These are phyloP conservation scores for Entomortierella beljakovae DNA, from an alignment of 192 early-diverging fungal species.

Conservation along the genomic window DNA sequence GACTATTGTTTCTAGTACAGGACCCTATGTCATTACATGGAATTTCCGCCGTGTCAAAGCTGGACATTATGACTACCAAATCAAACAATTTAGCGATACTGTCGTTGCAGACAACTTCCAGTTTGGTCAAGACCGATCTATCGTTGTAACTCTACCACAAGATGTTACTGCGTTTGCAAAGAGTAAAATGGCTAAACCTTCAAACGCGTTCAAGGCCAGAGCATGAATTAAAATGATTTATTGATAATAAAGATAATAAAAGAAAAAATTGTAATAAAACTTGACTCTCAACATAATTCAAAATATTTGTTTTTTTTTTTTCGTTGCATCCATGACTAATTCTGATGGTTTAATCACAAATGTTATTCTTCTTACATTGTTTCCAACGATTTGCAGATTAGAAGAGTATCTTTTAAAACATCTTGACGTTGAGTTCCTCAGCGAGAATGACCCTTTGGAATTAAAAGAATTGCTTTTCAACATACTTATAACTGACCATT, in stretches of 20 bases:
- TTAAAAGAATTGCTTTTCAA: slow-evolving; percentile 18
- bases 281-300: too few species aligned
- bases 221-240: background rate
- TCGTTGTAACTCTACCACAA: slow-evolving; percentile 79
- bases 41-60: slow-evolving; percentile 85
- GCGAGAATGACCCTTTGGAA: slow-evolving; percentile 4
- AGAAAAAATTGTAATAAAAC: background rate
- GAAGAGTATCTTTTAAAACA: slow-evolving; percentile 12
- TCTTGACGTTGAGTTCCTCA: slow-evolving; percentile 3
- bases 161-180: slow-evolving; percentile 45
- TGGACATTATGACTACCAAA: slow-evolving; percentile 86
- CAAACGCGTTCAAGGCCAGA: slow-evolving; percentile 23
- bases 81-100: slow-evolving; percentile 85
- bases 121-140: slow-evolving; percentile 83
- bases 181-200: slow-evolving; percentile 21
- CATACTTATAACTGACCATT: slow-evolving; percentile 24
- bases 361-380: slow-evolving; percentile 31
- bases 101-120: slow-evolving; percentile 95
- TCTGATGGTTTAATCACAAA: slow-evolving; percentile 19
- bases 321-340: slow-evolving; percentile 7
- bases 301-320: too few species aligned
- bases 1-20: slow-evolving; percentile 90
- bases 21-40: slow-evolving; percentile 93
- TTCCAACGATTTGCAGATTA: slow-evolving; percentile 20
- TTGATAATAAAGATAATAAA: background rate